Conservation (phyloP, 2,329 filamentous ascomycete species). For the Fusarium guadeloupense region DNA sequence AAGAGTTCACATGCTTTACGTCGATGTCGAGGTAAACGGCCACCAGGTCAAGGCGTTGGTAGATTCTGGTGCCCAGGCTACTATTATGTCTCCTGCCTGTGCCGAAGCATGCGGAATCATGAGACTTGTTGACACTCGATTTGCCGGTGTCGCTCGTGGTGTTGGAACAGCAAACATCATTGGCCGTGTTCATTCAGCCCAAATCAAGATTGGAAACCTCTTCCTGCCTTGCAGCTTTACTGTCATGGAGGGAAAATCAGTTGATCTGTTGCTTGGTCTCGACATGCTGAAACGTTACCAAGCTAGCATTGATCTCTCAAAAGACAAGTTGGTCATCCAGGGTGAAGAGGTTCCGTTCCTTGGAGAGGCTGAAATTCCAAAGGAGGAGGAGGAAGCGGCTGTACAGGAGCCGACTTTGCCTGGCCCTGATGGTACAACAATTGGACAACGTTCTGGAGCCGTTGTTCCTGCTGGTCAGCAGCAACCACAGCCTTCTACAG, state of each 20-base stretch:
- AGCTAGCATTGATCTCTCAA: constrained; percentile 86
- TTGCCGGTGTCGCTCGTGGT: constrained; percentile 89
- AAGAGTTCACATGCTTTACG: constrained; percentile 94
- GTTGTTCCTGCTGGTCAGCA: constrained; percentile 56
- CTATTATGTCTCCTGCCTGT: constrained; percentile 96
- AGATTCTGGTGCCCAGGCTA: constrained; percentile 96
- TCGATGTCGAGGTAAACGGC: constrained; percentile 94
- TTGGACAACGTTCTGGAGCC: constrained; percentile 84
- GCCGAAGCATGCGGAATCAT: constrained; percentile 95
- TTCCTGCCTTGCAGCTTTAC: constrained; percentile 96
- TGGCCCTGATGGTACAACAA: constrained; percentile 87
- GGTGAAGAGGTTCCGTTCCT: constrained; percentile 89
- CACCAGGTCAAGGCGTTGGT: constrained; percentile 94
- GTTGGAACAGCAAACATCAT: constrained; percentile 96
- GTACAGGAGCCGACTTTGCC: constrained; percentile 83
- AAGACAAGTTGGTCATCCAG: constrained; percentile 87
- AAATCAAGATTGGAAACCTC: constrained; percentile 89
- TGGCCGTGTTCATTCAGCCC: constrained; percentile 92
- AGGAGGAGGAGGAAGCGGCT: constrained; percentile 76
- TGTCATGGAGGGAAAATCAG: constrained; percentile 98
- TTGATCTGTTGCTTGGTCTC: constrained; percentile 89
- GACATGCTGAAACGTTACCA: constrained; percentile 98
- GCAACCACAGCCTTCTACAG: constrained; percentile 24
- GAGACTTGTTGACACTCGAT: constrained; percentile 92
- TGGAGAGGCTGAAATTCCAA: constrained; percentile 94